Percentiles rank a stretch among this genome's conserved stretches.
Evolutionary conservation across 257 asterid species (phyloP).

Genomic region (Ehretia macrophylla): DNA sequence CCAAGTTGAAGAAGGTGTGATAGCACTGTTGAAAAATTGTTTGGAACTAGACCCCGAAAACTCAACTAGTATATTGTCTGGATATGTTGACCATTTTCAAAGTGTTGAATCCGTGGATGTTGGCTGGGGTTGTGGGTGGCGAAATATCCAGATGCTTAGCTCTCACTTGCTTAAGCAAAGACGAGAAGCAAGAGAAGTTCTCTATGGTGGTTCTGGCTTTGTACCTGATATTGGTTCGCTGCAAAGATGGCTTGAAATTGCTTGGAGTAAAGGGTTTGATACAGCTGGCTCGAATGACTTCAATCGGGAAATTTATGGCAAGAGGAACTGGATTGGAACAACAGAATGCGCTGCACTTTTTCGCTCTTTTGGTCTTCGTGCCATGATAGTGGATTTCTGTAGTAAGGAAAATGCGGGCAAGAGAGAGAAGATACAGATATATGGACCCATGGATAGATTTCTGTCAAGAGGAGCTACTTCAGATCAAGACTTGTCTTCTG

Average conservation of each 20-base stretch:
- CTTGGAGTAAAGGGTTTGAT: conserved; percentile 86
- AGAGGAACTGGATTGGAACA: conserved; percentile 81
- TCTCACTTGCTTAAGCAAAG: conserved; percentile 69
- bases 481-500: conserved; percentile 16
- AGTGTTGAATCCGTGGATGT: conserved; percentile 47
- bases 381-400: conserved; percentile 71
- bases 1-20: conserved; percentile 48
- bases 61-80: conserved; percentile 46
- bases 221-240: conserved; percentile 73
- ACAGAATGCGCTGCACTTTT: conserved; percentile 88
- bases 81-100: conserved; percentile 75
- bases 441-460: conserved; percentile 85
- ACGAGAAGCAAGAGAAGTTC: conserved; percentile 46
- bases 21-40: conserved; percentile 49
- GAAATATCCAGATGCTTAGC: conserved; percentile 93
- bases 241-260: conserved; percentile 84
- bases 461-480: conserved; percentile 37
- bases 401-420: conserved; percentile 34
- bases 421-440: conserved; percentile 35
- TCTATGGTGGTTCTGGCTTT: conserved; percentile 80
- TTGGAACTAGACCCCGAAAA: conserved; percentile 58
- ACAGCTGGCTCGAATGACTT: conserved; percentile 61
- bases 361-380: conserved; percentile 85
- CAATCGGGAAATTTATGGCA: conserved; percentile 54
- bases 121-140: conserved; percentile 99